Evolutionary conservation across 2,329 filamentous ascomycete genomes (phyloP).

Genomic region (Nannizziopsis arthrosporioides): DNA sequence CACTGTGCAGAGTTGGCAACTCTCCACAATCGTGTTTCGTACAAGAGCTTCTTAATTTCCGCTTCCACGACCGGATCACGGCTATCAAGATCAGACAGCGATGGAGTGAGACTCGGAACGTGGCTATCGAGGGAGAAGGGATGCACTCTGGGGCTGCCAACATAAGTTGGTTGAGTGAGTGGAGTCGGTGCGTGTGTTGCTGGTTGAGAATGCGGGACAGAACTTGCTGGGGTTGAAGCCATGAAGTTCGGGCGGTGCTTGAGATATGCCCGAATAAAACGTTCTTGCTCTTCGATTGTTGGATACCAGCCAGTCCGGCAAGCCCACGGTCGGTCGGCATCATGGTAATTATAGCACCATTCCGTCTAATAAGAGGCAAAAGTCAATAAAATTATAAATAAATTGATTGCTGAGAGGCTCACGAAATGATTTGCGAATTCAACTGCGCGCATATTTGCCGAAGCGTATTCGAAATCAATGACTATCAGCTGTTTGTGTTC

Average conservation of each 20-base stretch:
- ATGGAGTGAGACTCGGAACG: conserved; percentile 41
- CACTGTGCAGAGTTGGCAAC: conserved; percentile 78
- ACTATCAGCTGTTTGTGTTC: conserved; percentile 93
- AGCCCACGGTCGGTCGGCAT: conserved; percentile 50
- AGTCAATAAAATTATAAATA: too few relatives aligned
- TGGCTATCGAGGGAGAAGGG: conserved; percentile 74
- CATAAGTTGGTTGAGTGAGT: conserved; percentile 22
- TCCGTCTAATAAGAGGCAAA: conserved; percentile 47
- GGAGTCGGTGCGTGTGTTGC: conserved; percentile 16
- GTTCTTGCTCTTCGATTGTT: conserved; percentile 63
- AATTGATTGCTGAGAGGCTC: conserved; percentile 21
- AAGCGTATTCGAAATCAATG: conserved; percentile 96
- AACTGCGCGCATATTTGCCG: conserved; percentile 69
- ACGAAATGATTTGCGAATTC: conserved; percentile 98
- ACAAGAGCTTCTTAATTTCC: conserved; percentile 58
- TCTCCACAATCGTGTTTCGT: conserved; percentile 75
- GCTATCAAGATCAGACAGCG: conserved; percentile 46
- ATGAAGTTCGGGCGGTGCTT: conserved; percentile 56
- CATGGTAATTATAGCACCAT: conserved; percentile 97
- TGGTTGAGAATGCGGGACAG: neutral
- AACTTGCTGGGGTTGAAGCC: conserved; percentile 11
- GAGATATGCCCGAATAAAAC: conserved; percentile 78
- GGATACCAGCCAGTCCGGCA: conserved; percentile 65
- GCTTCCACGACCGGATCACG: conserved; percentile 54
- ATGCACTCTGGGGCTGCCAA: conserved; percentile 32